Evolutionary conservation across 345 rosid species (phyloP).

Genomic region (Abelmoschus esculentus): DNA sequence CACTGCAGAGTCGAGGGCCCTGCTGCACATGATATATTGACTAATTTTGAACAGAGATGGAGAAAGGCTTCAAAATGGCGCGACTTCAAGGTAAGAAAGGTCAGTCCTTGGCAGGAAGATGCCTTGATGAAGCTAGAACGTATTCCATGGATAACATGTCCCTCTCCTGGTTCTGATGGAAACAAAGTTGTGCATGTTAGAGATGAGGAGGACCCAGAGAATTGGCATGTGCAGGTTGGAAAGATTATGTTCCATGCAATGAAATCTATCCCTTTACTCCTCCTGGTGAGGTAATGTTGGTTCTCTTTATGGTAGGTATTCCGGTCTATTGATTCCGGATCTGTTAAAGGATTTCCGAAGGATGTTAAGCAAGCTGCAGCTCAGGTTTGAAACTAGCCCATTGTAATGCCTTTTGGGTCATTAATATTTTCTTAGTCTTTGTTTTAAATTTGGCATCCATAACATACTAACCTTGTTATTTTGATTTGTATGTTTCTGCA

Average conservation of each 20-base stretch:
- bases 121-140: conserved; percentile 48
- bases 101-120: conserved; percentile 44
- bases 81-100: conserved; percentile 43
- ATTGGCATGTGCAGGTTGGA: conserved; percentile 67
- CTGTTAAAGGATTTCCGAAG: conserved; percentile 63
- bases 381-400: conserved; percentile 33
- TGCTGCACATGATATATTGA: conserved; percentile 60
- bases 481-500: conserved; percentile 14
- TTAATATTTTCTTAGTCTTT: neutral
- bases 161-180: conserved; percentile 35
- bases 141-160: conserved; percentile 50
- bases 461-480: neutral
- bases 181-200: conserved; percentile 25
- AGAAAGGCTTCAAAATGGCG: conserved; percentile 47
- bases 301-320: conserved; percentile 35
- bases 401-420: neutral
- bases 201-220: conserved; percentile 47
- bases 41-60: conserved; percentile 69
- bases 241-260: neutral
- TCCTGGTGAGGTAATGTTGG: neutral
- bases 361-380: conserved; percentile 33
- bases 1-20: conserved; percentile 75
- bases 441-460: neutral
- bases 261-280: neutral
- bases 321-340: conserved; percentile 74